A percentile compares a stretch with the other conserved stretches of the same genome.
Conservation (phyloP, 495 filamentous ascomycete species). For the Terfezia claveryi region DNA sequence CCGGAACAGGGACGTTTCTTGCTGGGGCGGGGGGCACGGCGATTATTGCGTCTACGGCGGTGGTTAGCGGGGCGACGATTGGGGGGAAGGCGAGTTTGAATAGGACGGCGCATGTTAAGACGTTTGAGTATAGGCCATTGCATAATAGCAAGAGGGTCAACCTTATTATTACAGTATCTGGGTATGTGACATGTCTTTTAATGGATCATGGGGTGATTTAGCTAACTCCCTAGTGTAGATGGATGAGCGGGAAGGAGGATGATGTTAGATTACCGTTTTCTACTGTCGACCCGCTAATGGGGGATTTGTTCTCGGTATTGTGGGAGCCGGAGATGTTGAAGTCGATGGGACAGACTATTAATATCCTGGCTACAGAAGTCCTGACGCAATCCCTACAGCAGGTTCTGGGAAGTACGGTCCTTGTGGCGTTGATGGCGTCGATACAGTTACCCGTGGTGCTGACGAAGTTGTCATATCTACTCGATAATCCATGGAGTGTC, state of each 20-base stretch:
- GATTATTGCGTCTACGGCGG: constrained; percentile 73
- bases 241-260: constrained; percentile 96
- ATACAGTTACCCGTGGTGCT: constrained; percentile 82
- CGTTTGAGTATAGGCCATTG: constrained; percentile 88
- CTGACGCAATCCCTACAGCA: constrained; percentile 91
- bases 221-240: constrained; percentile 19
- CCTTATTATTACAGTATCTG: constrained; percentile 82
- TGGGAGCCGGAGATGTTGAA: constrained; percentile 98
- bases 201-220: not conserved
- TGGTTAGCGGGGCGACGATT: constrained; percentile 67
- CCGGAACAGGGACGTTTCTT: constrained; percentile 70
- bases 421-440: constrained; percentile 76
- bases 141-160: constrained; percentile 97
- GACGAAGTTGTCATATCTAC: constrained; percentile 85
- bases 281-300: constrained; percentile 94
- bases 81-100: constrained; percentile 66
- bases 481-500: constrained; percentile 95
- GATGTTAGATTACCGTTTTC: constrained; percentile 88
- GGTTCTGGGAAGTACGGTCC: constrained; percentile 72
- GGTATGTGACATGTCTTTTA: constrained; percentile 20
- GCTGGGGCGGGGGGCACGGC: constrained; percentile 84
- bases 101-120: constrained; percentile 73
- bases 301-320: constrained; percentile 86
- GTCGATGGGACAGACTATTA: constrained; percentile 94
- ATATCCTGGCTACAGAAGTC: constrained; percentile 93